These are phyloP conservation scores for Glebionis coronaria DNA, from an alignment of 129 eudicot genomes.

Conservation along the genomic window DNA sequence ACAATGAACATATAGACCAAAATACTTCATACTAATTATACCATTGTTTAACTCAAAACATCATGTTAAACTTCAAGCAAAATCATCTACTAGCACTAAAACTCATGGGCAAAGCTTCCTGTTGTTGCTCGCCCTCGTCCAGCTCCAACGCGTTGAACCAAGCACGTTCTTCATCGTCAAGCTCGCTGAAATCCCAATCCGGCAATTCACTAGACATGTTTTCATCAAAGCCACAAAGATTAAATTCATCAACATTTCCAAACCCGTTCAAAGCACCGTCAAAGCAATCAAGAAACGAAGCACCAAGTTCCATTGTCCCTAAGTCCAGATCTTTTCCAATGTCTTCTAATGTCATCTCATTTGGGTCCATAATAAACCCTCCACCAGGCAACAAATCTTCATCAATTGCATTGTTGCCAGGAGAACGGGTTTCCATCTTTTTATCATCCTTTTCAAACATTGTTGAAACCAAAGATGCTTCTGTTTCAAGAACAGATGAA, in stretches of 20 bases:
- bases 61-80: no score
- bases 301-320: conserved; percentile 37
- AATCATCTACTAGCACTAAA: conserved; percentile 51
- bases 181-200: conserved; percentile 40
- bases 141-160: conserved; percentile 49
- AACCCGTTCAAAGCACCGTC: conserved; percentile 31
- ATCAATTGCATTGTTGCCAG: not conserved
- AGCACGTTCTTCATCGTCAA: conserved; percentile 45
- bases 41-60: no score
- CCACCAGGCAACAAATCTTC: conserved; percentile 10
- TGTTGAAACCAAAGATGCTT: conserved; percentile 24
- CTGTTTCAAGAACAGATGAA: conserved; percentile 44
- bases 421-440: conserved; percentile 1
- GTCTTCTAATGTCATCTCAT: conserved; percentile 42
- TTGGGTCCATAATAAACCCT: conserved; percentile 18
- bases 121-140: conserved; percentile 21
- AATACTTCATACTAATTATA: no score
- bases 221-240: conserved; percentile 44
- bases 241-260: conserved; percentile 41
- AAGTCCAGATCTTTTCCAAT: conserved; percentile 37
- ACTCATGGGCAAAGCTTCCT: conserved; percentile 39
- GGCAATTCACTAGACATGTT: conserved; percentile 35
- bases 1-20: no score
- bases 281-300: conserved; percentile 29
- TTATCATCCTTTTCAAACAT: conserved; percentile 7